Base-by-base conservation (phyloP, 2,329 filamentous ascomycete genomes). In the Elsinoe batatas region DNA sequence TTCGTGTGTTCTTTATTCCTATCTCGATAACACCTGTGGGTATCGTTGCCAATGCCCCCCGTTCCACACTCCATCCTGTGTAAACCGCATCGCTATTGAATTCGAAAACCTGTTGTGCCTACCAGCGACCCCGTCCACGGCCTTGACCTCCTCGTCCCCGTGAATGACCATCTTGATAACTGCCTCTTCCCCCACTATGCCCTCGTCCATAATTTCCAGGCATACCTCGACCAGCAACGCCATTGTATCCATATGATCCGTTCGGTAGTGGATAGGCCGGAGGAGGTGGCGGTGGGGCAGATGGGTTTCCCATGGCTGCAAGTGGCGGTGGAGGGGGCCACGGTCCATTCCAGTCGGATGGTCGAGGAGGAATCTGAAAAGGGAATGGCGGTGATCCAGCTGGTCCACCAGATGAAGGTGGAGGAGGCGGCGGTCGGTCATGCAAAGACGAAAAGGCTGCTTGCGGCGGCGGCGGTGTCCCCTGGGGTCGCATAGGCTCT, bases 291-390 rank as follows among this genome's bases (percentile, higher is more conserved):
- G 53, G 53, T 33, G 53, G 53, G 20, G 53, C 26, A 20, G 51
- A 22, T 2, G 51, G 51, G 4, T 11, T 11, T 7, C 17, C 20
- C 8, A 38, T 32, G 13, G 26, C 17, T 18, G 20, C 42, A 6
- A 12, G 12, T 3, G 53, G 53, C 26, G 53, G 51, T 22, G 37
- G 53, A 15, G 53, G 53, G 5, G 53, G 53, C 42, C 38, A 47
- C 18, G 40, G 38, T 11, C 53, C 53, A 20, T 13, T 40, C 38
- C 38, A 44, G 0, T 81, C 78, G 17, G 37, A 38, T 13, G 55
- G 46, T 11, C 18, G 33, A 13, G 47, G 47, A 3, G 47, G 44
- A n/a, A 46, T 17, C 32, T 36, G 33, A 33, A 51, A 51, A n/a
- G 47, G 47, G 6, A 38, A 22, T 10, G 47, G 33, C 18, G 47